Base-by-base conservation (phyloP, 768 basidiomycete genomes). In the Saitozyma podzolica region DNA sequence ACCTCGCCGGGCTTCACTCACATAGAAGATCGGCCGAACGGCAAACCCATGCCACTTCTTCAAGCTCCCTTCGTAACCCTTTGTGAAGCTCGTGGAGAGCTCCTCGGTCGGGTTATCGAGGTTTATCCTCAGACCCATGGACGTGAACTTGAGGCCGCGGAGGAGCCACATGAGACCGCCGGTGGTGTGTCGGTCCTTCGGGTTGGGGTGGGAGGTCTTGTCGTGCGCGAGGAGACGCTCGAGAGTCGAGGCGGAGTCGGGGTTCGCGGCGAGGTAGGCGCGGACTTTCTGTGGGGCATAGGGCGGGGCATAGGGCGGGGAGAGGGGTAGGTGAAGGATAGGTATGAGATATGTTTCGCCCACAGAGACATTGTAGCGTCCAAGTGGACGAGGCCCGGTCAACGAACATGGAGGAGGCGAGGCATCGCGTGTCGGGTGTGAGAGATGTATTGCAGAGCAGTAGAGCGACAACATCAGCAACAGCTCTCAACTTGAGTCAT, bases 131-230 rank as follows among this genome's bases (percentile, higher is more conserved):
- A 99, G 85, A 19, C 68, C 73, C 37, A 75, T 41, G 11, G 76
- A 65, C 41, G 95, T 99, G 83, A 99, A 99, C 39, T 86, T 85
- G 56, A 94, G 85, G 3, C 92, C 96, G 40, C 83, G 78, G 53
- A 93, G 84, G 54, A 99, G 85, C 96, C 96, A 99, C 80, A 97
- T 81, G 58, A 97, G 84, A 14, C 92, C 93, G 74, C 94, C 89
- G 0, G 94, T 96, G 2, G 95, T 92, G 0, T 85, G 84, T 45
- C 71, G 52, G 14, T 86, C 85, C 80, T 92, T 92, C 16, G 58
- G 53, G 20, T 65, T 67, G 9, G 67, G 55, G 85, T 93, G 91
- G 81, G 92, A 89, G 48, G 67, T 66, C 79, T 90, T 88, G 81
- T 98, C 96, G 72, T 89, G 88, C 73, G 84, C 83, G 6, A 92